phyloP scores from a whole-genome alignment of 257 asterid species.

The Salvia hispanica region DNA sequence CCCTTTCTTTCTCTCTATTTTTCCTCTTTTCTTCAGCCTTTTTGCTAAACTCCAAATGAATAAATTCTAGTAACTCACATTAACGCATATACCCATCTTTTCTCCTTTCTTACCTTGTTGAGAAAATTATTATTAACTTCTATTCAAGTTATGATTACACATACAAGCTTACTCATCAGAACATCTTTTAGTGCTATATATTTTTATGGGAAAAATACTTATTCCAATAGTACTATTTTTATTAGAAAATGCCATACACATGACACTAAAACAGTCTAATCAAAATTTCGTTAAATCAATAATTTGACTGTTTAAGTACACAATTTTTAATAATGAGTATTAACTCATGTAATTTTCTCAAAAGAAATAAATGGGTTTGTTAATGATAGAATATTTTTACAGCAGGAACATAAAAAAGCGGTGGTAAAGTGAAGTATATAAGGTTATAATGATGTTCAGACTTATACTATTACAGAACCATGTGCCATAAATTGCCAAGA shows the following conservation, averaged over 20 bases:
- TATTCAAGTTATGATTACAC: background rate
- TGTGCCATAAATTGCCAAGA: constrained; percentile 46
- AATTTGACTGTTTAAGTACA: background rate
- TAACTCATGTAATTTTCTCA: too few relatives aligned
- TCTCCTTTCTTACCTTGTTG: background rate
- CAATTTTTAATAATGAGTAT: background rate
- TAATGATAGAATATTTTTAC: background rate
- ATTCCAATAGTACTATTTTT: background rate
- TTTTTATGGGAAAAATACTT: background rate
- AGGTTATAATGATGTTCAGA: constrained; percentile 21
- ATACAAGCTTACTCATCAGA: background rate
- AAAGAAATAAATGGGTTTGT: background rate
- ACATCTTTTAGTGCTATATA: background rate
- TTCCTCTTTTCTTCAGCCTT: background rate
- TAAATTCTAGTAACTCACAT: background rate
- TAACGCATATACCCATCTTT: background rate
- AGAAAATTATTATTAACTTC: background rate
- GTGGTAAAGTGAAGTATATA: constrained; percentile 1
- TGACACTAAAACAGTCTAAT: too few relatives aligned
- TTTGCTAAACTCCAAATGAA: constrained; percentile 19
- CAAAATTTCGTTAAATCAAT: background rate
- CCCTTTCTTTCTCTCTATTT: constrained; percentile 25
- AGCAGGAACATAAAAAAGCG: background rate
- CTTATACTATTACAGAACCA: constrained; percentile 39
- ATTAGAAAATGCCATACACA: background rate